Percentiles rank a stretch among this genome's conserved stretches.
These are phyloP conservation scores for Rhodotorula diobovata DNA, from an alignment of 768 basidiomycete genomes.

Conservation along the genomic window DNA sequence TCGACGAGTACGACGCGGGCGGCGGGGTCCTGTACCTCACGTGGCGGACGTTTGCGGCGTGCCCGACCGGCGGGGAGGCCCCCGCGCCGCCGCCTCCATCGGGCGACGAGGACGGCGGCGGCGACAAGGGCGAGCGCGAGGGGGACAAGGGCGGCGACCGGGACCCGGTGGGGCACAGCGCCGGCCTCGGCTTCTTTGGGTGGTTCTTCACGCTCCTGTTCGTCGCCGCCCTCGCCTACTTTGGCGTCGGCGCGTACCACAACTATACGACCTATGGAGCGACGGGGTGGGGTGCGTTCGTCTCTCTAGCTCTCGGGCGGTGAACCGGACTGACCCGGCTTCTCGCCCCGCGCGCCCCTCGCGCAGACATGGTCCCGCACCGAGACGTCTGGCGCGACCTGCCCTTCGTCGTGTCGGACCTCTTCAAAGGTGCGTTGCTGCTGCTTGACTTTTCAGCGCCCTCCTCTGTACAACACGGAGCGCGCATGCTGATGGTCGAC, in stretches of 20 bases:
- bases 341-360: too few relatives aligned
- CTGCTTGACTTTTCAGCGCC: not conserved
- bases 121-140: conserved; percentile 14
- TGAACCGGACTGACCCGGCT: not conserved
- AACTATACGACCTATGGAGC: conserved; percentile 85
- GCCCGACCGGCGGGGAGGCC: conserved; percentile 49
- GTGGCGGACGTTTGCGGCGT: conserved; percentile 64
- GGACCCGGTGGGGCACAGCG: conserved; percentile 53
- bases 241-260: conserved; percentile 74
- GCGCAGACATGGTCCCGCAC: conserved; percentile 23
- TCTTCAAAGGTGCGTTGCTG: conserved; percentile 25
- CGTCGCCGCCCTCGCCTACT: conserved; percentile 65
- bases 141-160: conserved; percentile 37
- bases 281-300: conserved; percentile 53
- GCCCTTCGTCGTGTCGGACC: conserved; percentile 24
- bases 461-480: not conserved
- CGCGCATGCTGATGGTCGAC: not conserved
- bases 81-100: conserved; percentile 20
- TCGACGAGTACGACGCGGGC: conserved; percentile 58
- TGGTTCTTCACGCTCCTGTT: conserved; percentile 81
- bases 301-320: not conserved
- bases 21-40: conserved; percentile 55
- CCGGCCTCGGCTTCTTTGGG: conserved; percentile 54
- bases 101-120: not conserved
- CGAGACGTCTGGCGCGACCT: conserved; percentile 26